These are phyloP conservation scores for Schizothecium vesticola DNA, from an alignment of 495 filamentous ascomycete species.

Conservation along the genomic window DNA sequence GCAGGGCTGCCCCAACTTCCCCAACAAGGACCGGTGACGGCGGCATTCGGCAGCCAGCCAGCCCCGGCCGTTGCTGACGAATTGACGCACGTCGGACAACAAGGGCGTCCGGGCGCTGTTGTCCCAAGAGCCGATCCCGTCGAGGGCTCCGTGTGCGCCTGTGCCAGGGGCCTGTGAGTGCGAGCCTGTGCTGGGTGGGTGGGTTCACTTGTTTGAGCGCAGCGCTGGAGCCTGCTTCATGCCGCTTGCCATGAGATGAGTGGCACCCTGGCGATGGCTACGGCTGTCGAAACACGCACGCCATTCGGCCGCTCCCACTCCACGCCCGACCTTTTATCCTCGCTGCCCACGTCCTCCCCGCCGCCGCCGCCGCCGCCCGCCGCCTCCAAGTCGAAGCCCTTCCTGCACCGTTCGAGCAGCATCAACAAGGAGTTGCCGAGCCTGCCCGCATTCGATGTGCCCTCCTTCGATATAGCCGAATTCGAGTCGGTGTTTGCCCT, in stretches of 20 bases:
- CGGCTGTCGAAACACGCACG: slow-evolving; percentile 35
- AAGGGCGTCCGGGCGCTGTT: too few species aligned
- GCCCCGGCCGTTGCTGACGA: slow-evolving; percentile 6
- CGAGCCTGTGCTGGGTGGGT: not conserved
- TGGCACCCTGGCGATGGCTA: slow-evolving; percentile 38
- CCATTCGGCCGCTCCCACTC: slow-evolving; percentile 34
- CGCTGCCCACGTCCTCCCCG: slow-evolving; percentile 11
- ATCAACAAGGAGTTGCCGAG: slow-evolving; percentile 31
- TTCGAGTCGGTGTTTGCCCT: slow-evolving; percentile 35
- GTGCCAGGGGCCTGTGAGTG: not conserved
- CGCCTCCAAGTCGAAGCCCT: slow-evolving; percentile 14
- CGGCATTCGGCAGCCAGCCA: not conserved
- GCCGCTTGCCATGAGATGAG: slow-evolving; percentile 42
- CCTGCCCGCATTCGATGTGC: slow-evolving; percentile 38
- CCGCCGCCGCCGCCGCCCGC: slow-evolving; percentile 11
- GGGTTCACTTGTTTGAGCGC: slow-evolving; percentile 1
- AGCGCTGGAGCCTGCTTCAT: slow-evolving; percentile 8
- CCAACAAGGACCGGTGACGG: not conserved
- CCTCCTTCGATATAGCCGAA: slow-evolving; percentile 40
- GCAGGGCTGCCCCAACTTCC: too few species aligned
- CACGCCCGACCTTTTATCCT: slow-evolving; percentile 27
- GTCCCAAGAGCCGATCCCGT: slow-evolving; percentile 10
- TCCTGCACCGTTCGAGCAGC: slow-evolving; percentile 20
- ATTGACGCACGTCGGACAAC: slow-evolving; percentile 4
- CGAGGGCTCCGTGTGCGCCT: not conserved